phyloP scores from a whole-genome alignment of 768 basidiomycete species.

The Boletus rufocinnamomeus region DNA sequence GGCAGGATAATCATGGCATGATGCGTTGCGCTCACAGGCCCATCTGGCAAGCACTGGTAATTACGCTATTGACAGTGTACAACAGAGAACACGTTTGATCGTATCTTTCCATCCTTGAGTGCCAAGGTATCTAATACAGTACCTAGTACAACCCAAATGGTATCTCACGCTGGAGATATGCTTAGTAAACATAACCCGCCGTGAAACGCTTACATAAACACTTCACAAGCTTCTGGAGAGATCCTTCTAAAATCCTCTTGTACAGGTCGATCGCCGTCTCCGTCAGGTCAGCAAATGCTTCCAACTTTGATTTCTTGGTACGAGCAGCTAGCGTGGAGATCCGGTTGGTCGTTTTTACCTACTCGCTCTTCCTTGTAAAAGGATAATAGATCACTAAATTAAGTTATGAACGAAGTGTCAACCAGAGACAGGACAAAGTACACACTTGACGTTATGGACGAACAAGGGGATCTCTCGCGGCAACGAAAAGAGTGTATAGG shows the following conservation, averaged over 20 bases:
- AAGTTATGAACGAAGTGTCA: background rate
- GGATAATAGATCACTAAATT: background rate
- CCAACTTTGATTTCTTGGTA: slow-evolving; percentile 28
- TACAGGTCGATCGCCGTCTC: slow-evolving; percentile 29
- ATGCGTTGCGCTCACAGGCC: too few relatives aligned
- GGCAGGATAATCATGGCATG: too few relatives aligned
- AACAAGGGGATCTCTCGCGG: background rate
- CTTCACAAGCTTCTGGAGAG: slow-evolving; percentile 17
- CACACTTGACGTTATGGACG: background rate
- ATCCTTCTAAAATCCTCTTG: slow-evolving; percentile 21
- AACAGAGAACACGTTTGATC: too few relatives aligned
- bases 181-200: slow-evolving; percentile 28
- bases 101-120: background rate
- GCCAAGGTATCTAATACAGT: background rate
- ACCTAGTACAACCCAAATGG: slow-evolving; percentile 11
- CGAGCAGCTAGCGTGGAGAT: slow-evolving; percentile 25
- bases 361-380: background rate
- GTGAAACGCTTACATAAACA: slow-evolving; percentile 17
- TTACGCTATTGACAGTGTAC: background rate
- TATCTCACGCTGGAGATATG: slow-evolving; percentile 34
- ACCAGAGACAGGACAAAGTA: background rate
- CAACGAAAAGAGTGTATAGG: too few relatives aligned
- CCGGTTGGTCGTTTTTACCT: background rate
- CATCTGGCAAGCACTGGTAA: background rate
- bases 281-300: slow-evolving; percentile 24